A percentile compares a stretch with the other conserved stretches of the same genome.
Conservation (phyloP, 306 rosid species). For the Alnus rubra region DNA sequence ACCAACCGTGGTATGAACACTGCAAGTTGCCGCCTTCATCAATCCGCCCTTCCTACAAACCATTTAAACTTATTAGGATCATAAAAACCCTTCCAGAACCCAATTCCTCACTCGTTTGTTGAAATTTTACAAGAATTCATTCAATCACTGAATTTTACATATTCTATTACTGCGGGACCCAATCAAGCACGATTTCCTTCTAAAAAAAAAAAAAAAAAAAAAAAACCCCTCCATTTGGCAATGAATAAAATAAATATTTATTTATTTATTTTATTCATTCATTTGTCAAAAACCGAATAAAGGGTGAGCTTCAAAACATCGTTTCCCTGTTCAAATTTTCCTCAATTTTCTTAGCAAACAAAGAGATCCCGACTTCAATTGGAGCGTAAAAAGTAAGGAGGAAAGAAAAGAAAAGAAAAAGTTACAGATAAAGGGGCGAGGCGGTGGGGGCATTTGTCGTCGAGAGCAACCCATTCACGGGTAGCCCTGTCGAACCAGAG, state of each 20-base stretch:
- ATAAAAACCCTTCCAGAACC: background rate
- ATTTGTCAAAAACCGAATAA: background rate
- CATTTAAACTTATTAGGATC: constrained; percentile 17
- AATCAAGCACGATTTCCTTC: background rate
- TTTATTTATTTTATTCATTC: background rate
- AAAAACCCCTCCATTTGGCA: too few species aligned
- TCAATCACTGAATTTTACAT: background rate
- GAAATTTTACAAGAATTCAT: background rate
- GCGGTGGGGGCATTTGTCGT: constrained; percentile 96
- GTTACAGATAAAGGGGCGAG: constrained; percentile 95
- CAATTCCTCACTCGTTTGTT: background rate
- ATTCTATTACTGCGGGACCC: background rate
- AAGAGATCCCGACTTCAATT: constrained; percentile 8
- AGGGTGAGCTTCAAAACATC: background rate
- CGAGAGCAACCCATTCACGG: constrained; percentile 82
- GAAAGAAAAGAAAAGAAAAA: constrained; percentile 1
- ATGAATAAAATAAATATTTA: background rate
- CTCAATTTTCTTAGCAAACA: constrained; percentile 16
- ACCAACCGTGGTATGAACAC: constrained; percentile 99
- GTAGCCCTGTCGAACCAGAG: constrained; percentile 72
- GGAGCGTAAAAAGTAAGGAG: background rate
- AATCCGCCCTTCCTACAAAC: constrained; percentile 84
- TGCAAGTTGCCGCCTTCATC: constrained; percentile 93
- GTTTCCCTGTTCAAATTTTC: background rate
- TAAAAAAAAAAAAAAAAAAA: background rate